These are phyloP conservation scores for Lomentospora prolificans DNA, from an alignment of 2,329 filamentous ascomycete genomes.

Conservation along the genomic window DNA sequence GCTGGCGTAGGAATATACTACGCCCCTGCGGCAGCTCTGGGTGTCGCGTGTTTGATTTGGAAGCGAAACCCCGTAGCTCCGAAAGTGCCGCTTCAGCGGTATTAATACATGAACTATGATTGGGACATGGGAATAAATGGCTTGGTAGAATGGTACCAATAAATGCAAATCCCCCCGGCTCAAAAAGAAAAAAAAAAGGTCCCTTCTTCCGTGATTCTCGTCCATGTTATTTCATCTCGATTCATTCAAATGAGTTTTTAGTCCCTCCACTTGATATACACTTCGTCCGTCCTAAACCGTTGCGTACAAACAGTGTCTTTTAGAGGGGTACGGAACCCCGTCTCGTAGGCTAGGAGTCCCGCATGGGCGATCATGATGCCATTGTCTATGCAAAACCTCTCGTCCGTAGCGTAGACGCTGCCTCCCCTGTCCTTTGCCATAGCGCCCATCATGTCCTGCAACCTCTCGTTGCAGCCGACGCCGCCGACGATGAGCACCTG, in stretches of 20 bases:
- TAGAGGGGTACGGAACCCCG: constrained; percentile 66
- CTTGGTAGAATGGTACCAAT: background rate
- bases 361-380: constrained; percentile 99
- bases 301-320: constrained; percentile 80
- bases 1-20: no score
- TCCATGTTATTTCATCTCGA: background rate
- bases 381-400: constrained; percentile 97
- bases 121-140: background rate
- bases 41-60: background rate
- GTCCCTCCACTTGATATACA: constrained; percentile 70
- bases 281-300: constrained; percentile 73
- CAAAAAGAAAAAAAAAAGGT: no score
- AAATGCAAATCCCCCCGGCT: background rate
- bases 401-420: constrained; percentile 88
- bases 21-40: no score
- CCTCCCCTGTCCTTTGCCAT: constrained; percentile 88
- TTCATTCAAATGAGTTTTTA: background rate
- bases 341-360: constrained; percentile 74
- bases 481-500: constrained; percentile 94
- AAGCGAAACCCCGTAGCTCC: background rate
- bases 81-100: constrained; percentile 1
- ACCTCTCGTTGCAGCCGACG: constrained; percentile 85
- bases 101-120: background rate
- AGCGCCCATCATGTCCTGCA: constrained; percentile 97
- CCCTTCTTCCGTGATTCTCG: background rate